Conservation (phyloP, 2,329 filamentous ascomycete genomes). For the Atkinsonella hypoxylon region DNA sequence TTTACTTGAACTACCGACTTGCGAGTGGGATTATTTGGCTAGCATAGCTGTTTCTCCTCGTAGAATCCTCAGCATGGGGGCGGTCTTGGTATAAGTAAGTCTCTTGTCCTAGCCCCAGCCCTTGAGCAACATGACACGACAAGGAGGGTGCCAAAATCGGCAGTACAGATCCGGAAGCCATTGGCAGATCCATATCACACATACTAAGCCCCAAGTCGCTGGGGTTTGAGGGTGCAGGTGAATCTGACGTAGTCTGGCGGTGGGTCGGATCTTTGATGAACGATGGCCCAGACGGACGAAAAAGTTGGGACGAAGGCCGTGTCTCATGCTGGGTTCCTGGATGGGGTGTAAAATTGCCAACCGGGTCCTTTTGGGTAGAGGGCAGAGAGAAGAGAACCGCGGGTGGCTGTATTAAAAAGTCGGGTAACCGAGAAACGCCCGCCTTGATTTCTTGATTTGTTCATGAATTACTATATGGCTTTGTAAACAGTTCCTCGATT, state of each 20-base stretch:
- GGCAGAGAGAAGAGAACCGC: too few species aligned
- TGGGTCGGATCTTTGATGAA: slow-evolving; percentile 8
- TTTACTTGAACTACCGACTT: not conserved
- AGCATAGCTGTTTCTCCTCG: slow-evolving; percentile 3
- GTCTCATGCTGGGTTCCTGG: slow-evolving; percentile 1
- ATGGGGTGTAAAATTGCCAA: not conserved
- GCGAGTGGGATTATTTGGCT: slow-evolving; percentile 5
- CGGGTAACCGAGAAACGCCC: too few species aligned
- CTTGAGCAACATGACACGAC: slow-evolving; percentile 4
- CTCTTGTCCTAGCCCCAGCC: slow-evolving; percentile 1
- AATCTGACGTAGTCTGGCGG: slow-evolving; percentile 12
- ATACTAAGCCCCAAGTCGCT: slow-evolving; percentile 5
- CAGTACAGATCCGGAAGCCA: slow-evolving; percentile 9
- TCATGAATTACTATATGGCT: too few species aligned
- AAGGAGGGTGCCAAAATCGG: slow-evolving; percentile 1
- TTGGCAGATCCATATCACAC: slow-evolving; percentile 6
- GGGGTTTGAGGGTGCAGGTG: slow-evolving; percentile 3
- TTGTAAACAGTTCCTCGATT: too few species aligned
- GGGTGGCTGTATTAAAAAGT: too few species aligned
- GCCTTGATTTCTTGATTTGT: too few species aligned
- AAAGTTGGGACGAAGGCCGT: slow-evolving; percentile 9
- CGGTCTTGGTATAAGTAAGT: slow-evolving; percentile 11
- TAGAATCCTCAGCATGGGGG: slow-evolving; percentile 4
- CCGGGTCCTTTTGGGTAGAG: too few species aligned
- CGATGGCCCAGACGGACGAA: not conserved